Percentiles rank a stretch among this genome's conserved stretches.
phyloP scores from a whole-genome alignment of 805 yeast species.

The Schizosaccharomyces osmophilus region DNA sequence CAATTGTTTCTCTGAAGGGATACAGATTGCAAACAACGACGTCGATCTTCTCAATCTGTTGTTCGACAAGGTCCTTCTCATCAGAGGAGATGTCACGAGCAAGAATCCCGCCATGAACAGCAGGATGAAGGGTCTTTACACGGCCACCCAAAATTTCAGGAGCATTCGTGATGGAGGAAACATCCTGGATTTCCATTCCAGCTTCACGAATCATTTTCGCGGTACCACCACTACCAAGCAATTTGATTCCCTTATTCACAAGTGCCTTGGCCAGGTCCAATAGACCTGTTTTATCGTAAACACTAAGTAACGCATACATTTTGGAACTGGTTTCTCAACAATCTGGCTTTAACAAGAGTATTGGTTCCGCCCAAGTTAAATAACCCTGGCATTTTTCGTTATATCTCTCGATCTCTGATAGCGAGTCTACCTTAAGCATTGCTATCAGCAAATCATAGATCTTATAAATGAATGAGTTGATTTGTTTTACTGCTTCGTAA shows the following conservation, averaged over 20 bases:
- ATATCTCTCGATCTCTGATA: too few relatives aligned
- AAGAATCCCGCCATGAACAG: conserved; percentile 91
- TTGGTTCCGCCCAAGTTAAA: background rate
- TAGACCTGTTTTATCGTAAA: conserved; percentile 90
- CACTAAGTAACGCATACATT: conserved; percentile 59
- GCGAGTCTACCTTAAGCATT: too few relatives aligned
- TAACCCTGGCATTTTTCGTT: too few relatives aligned
- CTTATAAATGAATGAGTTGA: too few relatives aligned
- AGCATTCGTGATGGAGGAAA: conserved; percentile 82
- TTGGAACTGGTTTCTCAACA: background rate
- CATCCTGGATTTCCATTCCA: conserved; percentile 84
- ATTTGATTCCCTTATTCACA: conserved; percentile 64
- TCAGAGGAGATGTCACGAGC: conserved; percentile 84
- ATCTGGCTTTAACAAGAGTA: background rate
- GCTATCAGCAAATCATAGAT: too few relatives aligned
- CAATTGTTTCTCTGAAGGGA: conserved; percentile 92
- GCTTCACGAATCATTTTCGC: conserved; percentile 86
- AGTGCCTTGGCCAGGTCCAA: conserved; percentile 91
- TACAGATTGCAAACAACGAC: conserved; percentile 91
- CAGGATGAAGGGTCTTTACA: conserved; percentile 95
- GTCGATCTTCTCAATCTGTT: conserved; percentile 88
- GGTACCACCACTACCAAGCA: conserved; percentile 94
- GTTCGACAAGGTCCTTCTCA: conserved; percentile 65
- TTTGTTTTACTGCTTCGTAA: too few relatives aligned
- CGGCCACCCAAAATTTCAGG: conserved; percentile 98